phyloP scores from a whole-genome alignment of 2,329 filamentous ascomycete genomes.

The Sarocladium strictum region DNA sequence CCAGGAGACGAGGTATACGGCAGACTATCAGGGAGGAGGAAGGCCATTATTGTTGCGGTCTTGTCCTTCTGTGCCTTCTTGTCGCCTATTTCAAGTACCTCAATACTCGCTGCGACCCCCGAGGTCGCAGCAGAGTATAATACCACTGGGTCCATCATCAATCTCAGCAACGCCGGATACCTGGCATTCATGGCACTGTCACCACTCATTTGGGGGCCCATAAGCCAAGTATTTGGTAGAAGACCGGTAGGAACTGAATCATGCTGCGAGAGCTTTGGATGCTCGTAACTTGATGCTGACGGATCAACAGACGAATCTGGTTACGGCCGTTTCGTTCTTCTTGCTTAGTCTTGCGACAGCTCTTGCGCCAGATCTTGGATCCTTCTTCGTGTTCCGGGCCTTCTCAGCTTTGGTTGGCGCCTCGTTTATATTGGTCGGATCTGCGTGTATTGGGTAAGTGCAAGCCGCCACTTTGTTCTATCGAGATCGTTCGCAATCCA shows the following conservation, averaged over 20 bases:
- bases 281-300: background rate
- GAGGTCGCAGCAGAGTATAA: slow-evolving; percentile 62
- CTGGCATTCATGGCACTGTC: slow-evolving; percentile 67
- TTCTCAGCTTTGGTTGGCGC: slow-evolving; percentile 72
- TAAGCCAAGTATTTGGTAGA: slow-evolving; percentile 60
- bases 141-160: slow-evolving; percentile 64
- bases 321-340: slow-evolving; percentile 58
- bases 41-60: slow-evolving; percentile 60
- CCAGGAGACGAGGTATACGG: slow-evolving; percentile 54
- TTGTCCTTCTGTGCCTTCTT: slow-evolving; percentile 72
- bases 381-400: slow-evolving; percentile 70
- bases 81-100: slow-evolving; percentile 68
- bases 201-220: slow-evolving; percentile 65
- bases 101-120: slow-evolving; percentile 65
- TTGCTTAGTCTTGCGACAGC: slow-evolving; percentile 67
- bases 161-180: slow-evolving; percentile 70
- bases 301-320: slow-evolving; percentile 31
- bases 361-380: slow-evolving; percentile 61
- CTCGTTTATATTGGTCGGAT: slow-evolving; percentile 66
- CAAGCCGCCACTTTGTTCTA: too few species aligned
- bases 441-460: slow-evolving; percentile 57
- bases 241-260: slow-evolving; percentile 39
- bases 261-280: background rate
- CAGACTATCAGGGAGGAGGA: slow-evolving; percentile 54
- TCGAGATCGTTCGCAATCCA: too few species aligned